Conservation (phyloP, 495 filamentous ascomycete genomes). For the Podospora sp. region DNA sequence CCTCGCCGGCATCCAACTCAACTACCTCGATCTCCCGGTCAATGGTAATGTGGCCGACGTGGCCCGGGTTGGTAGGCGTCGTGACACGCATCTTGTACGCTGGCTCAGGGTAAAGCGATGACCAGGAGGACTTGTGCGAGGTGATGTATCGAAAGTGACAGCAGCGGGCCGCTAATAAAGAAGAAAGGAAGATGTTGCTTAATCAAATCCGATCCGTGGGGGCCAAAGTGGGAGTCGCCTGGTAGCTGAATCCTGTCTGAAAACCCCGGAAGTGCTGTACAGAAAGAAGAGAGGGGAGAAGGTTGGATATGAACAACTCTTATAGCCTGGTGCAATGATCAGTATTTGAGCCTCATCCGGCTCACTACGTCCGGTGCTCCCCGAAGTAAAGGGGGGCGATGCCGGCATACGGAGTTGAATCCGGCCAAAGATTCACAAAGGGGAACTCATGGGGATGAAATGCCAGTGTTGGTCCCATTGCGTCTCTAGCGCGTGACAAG, state of each 20-base stretch:
- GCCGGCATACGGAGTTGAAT: not conserved
- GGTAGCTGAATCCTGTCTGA: not conserved
- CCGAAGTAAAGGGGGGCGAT: not conserved
- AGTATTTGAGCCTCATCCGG: not conserved
- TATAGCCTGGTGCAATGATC: not conserved
- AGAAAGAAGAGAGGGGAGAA: not conserved
- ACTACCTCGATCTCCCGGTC: not conserved
- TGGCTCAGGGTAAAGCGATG: not conserved
- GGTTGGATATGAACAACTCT: not conserved
- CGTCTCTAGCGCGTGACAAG: not conserved
- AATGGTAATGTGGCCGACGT: not conserved
- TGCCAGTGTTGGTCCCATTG: not conserved
- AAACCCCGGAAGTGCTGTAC: not conserved
- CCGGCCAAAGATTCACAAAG: not conserved
- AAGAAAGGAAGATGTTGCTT: not conserved
- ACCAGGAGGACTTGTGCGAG: not conserved
- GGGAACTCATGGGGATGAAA: not conserved
- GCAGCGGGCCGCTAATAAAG: not conserved
- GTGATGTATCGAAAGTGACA: not conserved
- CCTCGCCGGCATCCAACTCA: conserved; percentile 9
- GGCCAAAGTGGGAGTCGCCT: not conserved
- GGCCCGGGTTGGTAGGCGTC: not conserved
- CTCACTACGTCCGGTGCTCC: not conserved
- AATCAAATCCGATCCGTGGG: not conserved
- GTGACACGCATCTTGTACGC: not conserved